Base-by-base conservation (phyloP, 345 rosid genomes). In the Physaria fendleri region DNA sequence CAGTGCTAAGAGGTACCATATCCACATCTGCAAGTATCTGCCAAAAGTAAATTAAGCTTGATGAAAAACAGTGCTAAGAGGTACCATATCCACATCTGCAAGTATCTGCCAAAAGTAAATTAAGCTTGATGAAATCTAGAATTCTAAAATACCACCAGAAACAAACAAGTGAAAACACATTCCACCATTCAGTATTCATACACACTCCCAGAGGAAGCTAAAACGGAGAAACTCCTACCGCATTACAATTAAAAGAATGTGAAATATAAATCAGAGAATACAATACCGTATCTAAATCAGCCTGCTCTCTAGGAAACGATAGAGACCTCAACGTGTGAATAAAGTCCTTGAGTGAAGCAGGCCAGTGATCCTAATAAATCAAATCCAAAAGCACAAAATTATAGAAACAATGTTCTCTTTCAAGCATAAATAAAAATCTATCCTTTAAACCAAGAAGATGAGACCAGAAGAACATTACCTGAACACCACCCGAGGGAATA, bases 321-420 rank as follows among this genome's bases (percentile, higher is more conserved):
- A 92, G 86, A 69, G 85, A 85, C 75, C 72, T 77, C 71, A 82
- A 40, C 30, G 79, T 67, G 40, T 60, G 71, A 62, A 88, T 34
- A 68, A 88, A 92, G 0, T 81, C 69, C 76, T 81, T 80, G 21
- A 88, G 87, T 28, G 98, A 88, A 77, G 56, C 71, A 55, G 96
- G 96, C 96, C 96, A 88, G 66, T 82, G 81, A 65, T 82, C 91
- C 95, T 90, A 48, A 16, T 25, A 58, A 58, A 42, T 33, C 56
- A 68, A 46, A 61, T 34, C 41, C 23, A 38, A 11, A 21, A 27
- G 27, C 48, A 27, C 55, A 30, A 10, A 42, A 16, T 16, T 8
- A 43, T 9, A 35, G 35, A 68, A 7, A 42, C 21, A 30, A 13
- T 27, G 21, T 30, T 28, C 43, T 48, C 15, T 38, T 27, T 12